Evolutionary conservation across 495 filamentous ascomycete genomes (phyloP).

Genomic region (Penicillium longicatenatum): DNA sequence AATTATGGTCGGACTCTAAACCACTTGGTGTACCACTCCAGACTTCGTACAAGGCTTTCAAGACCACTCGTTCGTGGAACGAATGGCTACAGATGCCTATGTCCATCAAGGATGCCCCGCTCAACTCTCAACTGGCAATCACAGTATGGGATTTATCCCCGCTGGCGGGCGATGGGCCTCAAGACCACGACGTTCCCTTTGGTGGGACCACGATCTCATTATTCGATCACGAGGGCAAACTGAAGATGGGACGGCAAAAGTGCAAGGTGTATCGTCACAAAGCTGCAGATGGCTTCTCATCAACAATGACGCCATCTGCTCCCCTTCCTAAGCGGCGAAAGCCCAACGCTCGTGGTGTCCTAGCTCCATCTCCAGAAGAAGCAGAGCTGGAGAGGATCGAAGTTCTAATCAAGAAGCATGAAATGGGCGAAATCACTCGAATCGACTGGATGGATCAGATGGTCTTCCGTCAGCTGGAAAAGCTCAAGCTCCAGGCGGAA

Average conservation of each 20-base stretch:
- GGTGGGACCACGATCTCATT: conserved; percentile 89
- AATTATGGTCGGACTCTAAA: conserved; percentile 95
- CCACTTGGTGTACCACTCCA: conserved; percentile 88
- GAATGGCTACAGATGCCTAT: conserved; percentile 94
- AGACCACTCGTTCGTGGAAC: conserved; percentile 80
- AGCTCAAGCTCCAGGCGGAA: conserved; percentile 62
- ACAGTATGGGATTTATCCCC: conserved; percentile 95
- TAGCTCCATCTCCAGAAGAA: conserved; percentile 58
- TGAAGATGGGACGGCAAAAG: conserved; percentile 90
- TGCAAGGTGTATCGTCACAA: conserved; percentile 81
- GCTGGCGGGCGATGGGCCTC: conserved; percentile 60
- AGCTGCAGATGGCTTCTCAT: conserved; percentile 82
- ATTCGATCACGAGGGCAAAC: conserved; percentile 87
- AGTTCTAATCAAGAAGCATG: conserved; percentile 92
- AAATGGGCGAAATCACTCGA: conserved; percentile 91
- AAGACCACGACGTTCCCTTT: conserved; percentile 82
- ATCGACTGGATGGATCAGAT: conserved; percentile 95
- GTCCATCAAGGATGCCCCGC: conserved; percentile 74
- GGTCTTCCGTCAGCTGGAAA: conserved; percentile 84
- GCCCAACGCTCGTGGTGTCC: conserved; percentile 39
- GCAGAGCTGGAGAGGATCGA: conserved; percentile 82
- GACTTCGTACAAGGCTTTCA: conserved; percentile 89
- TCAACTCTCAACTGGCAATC: conserved; percentile 82
- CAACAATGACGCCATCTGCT: conserved; percentile 74
- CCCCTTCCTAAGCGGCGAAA: conserved; percentile 51